phyloP scores from a whole-genome alignment of 257 asterid genomes.

The Asclepias syriaca region DNA sequence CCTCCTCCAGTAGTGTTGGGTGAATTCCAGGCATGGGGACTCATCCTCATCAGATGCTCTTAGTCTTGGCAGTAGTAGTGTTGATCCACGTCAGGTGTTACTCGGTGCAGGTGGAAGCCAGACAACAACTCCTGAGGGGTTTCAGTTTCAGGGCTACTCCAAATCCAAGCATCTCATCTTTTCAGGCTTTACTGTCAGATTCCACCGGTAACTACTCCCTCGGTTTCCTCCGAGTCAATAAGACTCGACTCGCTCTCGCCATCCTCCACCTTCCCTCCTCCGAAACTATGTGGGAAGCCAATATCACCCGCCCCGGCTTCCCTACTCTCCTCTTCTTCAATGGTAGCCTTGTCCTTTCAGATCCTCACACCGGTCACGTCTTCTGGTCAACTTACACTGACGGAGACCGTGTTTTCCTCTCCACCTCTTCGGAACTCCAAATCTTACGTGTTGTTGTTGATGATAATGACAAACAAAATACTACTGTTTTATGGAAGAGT shows the following conservation, averaged over 20 bases:
- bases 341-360: constrained; percentile 67
- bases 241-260: constrained; percentile 40
- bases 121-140: constrained; percentile 36
- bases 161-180: constrained; percentile 34
- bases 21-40: background rate
- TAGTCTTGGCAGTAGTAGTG: background rate
- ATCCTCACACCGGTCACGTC: constrained; percentile 46
- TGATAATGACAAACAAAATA: constrained; percentile 5
- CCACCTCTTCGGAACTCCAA: constrained; percentile 62
- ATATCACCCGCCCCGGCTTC: constrained; percentile 29
- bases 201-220: constrained; percentile 62
- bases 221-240: constrained; percentile 63
- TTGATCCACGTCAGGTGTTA: background rate
- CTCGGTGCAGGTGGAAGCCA: constrained; percentile 20
- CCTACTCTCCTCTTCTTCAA: constrained; percentile 56
- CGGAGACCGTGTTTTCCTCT: constrained; percentile 66
- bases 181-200: constrained; percentile 64
- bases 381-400: constrained; percentile 67
- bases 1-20: too few species aligned
- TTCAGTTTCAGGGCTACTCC: constrained; percentile 52
- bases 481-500: constrained; percentile 53
- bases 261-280: constrained; percentile 64
- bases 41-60: background rate
- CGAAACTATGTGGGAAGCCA: constrained; percentile 58
- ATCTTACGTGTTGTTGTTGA: constrained; percentile 8